Percentiles rank a stretch among this genome's conserved stretches.
Evolutionary conservation across 108 stramenopile species (phyloP).

Genomic region (Craspedostauros australis): DNA sequence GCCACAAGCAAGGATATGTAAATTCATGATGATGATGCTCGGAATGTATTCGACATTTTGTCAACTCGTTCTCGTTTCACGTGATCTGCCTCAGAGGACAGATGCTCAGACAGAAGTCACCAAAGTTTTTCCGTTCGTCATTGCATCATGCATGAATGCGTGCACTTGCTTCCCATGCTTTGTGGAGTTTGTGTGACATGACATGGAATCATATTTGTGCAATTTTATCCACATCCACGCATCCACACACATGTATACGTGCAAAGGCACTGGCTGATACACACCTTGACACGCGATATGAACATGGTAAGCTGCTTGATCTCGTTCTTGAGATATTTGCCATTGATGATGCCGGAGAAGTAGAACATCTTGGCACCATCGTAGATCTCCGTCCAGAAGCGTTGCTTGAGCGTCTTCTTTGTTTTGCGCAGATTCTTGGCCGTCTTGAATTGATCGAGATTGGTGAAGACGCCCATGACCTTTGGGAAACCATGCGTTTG

Average conservation of each 20-base stretch:
- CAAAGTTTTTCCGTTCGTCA: constrained; percentile 16
- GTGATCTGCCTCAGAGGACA: too few species aligned
- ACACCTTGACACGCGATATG: constrained; percentile 84
- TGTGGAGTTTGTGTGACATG: too few species aligned
- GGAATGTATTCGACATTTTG: too few species aligned
- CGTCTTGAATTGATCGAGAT: constrained; percentile 92
- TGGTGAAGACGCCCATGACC: constrained; percentile 97
- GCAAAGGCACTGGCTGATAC: too few species aligned
- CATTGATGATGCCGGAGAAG: constrained; percentile 89
- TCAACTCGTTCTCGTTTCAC: too few species aligned
- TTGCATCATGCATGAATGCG: not conserved
- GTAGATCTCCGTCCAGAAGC: constrained; percentile 99
- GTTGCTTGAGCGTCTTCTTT: constrained; percentile 91
- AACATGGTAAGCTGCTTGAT: constrained; percentile 84
- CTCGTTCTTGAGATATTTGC: constrained; percentile 95
- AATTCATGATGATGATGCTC: too few species aligned
- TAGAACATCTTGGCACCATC: constrained; percentile 98
- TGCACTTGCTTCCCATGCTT: not conserved
- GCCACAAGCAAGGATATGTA: too few species aligned
- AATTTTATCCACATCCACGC: too few species aligned
- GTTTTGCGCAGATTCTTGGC: constrained; percentile 87
- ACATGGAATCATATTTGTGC: too few species aligned
- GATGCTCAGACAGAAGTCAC: constrained; percentile 45
- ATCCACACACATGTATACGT: too few species aligned
- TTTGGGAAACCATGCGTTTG: constrained; percentile 98